Base-by-base conservation (phyloP, 495 filamentous ascomycete species). In the Aspergillus sclerotioniger region DNA sequence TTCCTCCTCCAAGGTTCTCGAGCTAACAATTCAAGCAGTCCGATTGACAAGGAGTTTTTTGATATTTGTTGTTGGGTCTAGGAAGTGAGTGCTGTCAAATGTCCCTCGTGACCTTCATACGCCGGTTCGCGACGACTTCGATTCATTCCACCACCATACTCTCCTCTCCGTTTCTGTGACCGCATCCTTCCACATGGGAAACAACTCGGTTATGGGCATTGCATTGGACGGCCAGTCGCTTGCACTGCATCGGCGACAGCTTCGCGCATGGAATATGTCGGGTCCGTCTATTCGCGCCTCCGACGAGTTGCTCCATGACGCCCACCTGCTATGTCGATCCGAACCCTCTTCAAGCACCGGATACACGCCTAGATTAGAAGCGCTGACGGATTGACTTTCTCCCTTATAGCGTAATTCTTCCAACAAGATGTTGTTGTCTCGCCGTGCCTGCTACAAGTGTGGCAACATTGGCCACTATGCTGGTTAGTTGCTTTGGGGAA, bases 391-490 rank as follows among this genome's bases (percentile, higher is more conserved):
- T 56, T 31, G 51, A 51, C 31, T 37, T 39, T 45, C n/a, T 41
- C 53, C 51, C 57, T 46, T 39, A 50, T 58, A 53, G 37, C 33
- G 21, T n/a, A 32, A 32, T 52, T n/a, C 55, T 33, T 64, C 51
- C 67, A 53, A 72, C 66, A 94, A 91, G 87, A 93, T 92, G 79
- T 96, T 95, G 65, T 84, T 97, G 70, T 93, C 92, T 72, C 91
- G 94, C 74, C 90, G 95, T 75, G 95, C 93, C 61, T 99, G 95
- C 86, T 99, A 97, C 84, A 99, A 99, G 81, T 99, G 95, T 82
- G 95, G 95, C 77, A 96, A 96, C 70, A 92, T 99, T 71, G 94
- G 94, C 75, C 94, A 99, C 80, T 97, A 95, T 72, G 94, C 94
- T 65, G 84, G 84, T 87, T 74, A 75, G 83, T 78, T 63, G 56